These are phyloP conservation scores for Oryza coarctata DNA, from an alignment of 176 grass and related monocot species.

Conservation along the genomic window DNA sequence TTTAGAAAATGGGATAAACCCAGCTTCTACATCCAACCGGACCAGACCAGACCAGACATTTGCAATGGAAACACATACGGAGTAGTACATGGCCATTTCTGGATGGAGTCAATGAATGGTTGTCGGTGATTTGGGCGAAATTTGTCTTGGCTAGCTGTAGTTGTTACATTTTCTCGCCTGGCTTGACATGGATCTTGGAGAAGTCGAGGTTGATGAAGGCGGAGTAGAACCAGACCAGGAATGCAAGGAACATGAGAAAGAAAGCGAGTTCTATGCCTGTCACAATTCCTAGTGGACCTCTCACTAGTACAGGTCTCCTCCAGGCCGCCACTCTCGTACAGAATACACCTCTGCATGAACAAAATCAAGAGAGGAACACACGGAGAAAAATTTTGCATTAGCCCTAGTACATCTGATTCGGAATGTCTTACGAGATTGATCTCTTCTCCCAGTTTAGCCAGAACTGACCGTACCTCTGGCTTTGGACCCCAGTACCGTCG, in stretches of 20 bases:
- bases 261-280: constrained; percentile 47
- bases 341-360: not conserved
- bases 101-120: too few relatives aligned
- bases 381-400: not conserved
- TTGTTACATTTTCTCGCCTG: constrained; percentile 43
- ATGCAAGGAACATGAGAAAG: constrained; percentile 47
- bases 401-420: not conserved
- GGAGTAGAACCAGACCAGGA: constrained; percentile 54
- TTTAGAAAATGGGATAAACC: too few relatives aligned
- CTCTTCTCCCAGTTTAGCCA: not conserved
- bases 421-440: not conserved
- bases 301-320: constrained; percentile 56
- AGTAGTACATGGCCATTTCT: too few relatives aligned
- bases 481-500: not conserved
- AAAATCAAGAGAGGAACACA: not conserved
- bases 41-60: too few relatives aligned
- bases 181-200: constrained; percentile 4
- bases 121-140: too few relatives aligned
- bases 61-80: too few relatives aligned
- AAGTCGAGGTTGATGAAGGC: constrained; percentile 34
- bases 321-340: constrained; percentile 13
- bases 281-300: constrained; percentile 54
- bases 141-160: not conserved
- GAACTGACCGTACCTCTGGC: not conserved
- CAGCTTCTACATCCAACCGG: too few relatives aligned